phyloP scores from a whole-genome alignment of 257 asterid species.

The Henckelia pumila region DNA sequence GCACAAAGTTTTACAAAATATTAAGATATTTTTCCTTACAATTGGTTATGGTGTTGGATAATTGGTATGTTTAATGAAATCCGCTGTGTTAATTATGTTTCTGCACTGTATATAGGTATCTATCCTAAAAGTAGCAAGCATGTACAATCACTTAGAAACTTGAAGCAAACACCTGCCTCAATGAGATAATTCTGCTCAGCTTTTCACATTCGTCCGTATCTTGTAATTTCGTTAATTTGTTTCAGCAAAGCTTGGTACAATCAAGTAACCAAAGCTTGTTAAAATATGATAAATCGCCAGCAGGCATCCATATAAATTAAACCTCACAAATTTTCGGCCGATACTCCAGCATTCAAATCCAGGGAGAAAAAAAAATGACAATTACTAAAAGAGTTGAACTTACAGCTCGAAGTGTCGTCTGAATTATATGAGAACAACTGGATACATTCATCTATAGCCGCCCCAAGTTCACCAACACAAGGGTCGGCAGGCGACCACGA shows the following conservation, averaged over 20 bases:
- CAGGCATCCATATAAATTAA: conserved; percentile 9
- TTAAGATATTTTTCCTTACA: not conserved
- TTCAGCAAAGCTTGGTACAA: conserved; percentile 2
- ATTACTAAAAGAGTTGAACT: conserved; percentile 28
- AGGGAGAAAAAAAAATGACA: not conserved
- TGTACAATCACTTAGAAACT: not conserved
- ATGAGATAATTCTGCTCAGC: not conserved
- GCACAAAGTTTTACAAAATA: not conserved
- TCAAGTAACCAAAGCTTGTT: conserved; percentile 3
- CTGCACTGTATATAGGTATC: not conserved
- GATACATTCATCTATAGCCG: conserved; percentile 55
- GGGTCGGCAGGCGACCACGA: conserved; percentile 84
- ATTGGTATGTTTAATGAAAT: not conserved
- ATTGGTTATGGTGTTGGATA: conserved; percentile 4
- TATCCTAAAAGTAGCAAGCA: not conserved
- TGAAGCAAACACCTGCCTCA: not conserved
- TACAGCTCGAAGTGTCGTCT: conserved; percentile 48
- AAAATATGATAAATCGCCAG: not conserved
- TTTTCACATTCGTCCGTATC: not conserved
- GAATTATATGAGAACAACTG: conserved; percentile 46
- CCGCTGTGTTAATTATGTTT: not conserved
- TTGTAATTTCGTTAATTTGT: not conserved
- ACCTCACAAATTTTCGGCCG: conserved; percentile 8
- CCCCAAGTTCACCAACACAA: conserved; percentile 78
- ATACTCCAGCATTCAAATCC: not conserved